A percentile compares a stretch with the other conserved stretches of the same genome.
Evolutionary conservation across 2,329 filamentous ascomycete species (phyloP).

Genomic region (Calycina herbarum): DNA sequence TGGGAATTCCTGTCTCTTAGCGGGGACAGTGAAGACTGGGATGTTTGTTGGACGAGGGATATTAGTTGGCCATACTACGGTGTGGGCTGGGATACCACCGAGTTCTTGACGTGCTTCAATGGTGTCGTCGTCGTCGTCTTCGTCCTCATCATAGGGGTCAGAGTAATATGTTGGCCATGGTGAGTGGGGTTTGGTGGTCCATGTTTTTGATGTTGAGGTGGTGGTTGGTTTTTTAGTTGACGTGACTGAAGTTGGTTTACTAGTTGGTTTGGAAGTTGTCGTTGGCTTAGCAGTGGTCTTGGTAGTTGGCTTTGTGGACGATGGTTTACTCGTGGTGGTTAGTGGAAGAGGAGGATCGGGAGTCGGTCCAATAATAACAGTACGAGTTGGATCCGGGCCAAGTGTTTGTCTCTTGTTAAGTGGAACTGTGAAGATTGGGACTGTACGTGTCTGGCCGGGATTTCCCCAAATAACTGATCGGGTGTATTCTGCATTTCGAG

Average conservation of each 20-base stretch:
- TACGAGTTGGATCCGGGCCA: conserved; percentile 7
- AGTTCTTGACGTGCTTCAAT: background rate
- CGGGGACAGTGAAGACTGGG: background rate
- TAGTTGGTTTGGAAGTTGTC: background rate
- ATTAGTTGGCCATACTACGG: conserved; percentile 4
- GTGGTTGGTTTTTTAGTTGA: background rate
- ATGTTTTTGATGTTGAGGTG: background rate
- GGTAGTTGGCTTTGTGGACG: background rate
- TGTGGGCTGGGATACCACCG: background rate
- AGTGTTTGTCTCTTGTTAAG: conserved; percentile 12
- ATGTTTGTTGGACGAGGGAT: conserved; percentile 4
- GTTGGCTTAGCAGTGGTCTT: background rate
- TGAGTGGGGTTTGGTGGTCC: background rate
- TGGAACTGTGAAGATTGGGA: conserved; percentile 8
- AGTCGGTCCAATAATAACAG: conserved; percentile 3
- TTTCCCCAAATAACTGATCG: conserved; percentile 4
- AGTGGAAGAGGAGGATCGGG: background rate
- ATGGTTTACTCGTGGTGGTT: background rate
- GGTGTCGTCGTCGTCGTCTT: background rate
- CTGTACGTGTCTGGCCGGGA: background rate
- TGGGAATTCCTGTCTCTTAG: background rate
- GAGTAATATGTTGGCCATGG: background rate
- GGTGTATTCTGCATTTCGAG: conserved; percentile 4
- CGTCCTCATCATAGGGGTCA: background rate
- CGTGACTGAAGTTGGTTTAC: background rate